These are phyloP conservation scores for Aeminium ludgeri DNA, from an alignment of 495 filamentous ascomycete genomes.

Conservation along the genomic window DNA sequence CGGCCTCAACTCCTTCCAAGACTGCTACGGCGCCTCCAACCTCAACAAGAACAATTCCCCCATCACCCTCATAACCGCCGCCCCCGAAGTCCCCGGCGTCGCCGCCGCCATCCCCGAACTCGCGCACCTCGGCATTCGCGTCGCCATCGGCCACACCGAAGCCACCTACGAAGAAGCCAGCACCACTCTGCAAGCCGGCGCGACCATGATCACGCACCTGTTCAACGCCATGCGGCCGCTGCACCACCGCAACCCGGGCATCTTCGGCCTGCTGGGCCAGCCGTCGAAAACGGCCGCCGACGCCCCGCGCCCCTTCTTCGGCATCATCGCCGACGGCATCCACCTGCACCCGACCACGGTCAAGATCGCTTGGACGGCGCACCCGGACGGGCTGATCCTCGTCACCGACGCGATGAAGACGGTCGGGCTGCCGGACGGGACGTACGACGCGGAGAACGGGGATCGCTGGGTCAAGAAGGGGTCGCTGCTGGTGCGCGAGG, in stretches of 20 bases:
- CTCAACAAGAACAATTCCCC: constrained; percentile 20
- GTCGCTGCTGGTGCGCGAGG: constrained; percentile 47
- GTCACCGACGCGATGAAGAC: constrained; percentile 54
- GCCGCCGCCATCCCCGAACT: constrained; percentile 43
- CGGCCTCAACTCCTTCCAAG: constrained; percentile 39
- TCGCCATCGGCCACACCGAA: constrained; percentile 67
- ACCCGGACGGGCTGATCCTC: constrained; percentile 45
- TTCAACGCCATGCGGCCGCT: constrained; percentile 84
- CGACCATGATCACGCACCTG: constrained; percentile 72
- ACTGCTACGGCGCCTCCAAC: constrained; percentile 53
- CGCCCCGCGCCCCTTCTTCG: constrained; percentile 39
- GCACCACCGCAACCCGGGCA: constrained; percentile 68
- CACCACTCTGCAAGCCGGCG: constrained; percentile 47
- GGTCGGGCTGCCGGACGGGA: constrained; percentile 54
- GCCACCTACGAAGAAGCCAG: constrained; percentile 60
- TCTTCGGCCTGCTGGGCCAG: constrained; percentile 55
- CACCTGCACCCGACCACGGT: constrained; percentile 48
- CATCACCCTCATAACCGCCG: constrained; percentile 68
- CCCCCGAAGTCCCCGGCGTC: constrained; percentile 57
- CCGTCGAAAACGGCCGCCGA: constrained; percentile 19
- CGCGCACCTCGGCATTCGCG: constrained; percentile 42
- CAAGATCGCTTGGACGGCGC: constrained; percentile 44
- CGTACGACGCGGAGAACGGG: constrained; percentile 66
- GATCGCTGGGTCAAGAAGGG: constrained; percentile 53
- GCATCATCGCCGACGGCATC: constrained; percentile 50